A percentile compares a stretch with the other conserved stretches of the same genome.
Evolutionary conservation across 75 land plant species (phyloP).

Genomic region (Cupressus sempervirens): DNA sequence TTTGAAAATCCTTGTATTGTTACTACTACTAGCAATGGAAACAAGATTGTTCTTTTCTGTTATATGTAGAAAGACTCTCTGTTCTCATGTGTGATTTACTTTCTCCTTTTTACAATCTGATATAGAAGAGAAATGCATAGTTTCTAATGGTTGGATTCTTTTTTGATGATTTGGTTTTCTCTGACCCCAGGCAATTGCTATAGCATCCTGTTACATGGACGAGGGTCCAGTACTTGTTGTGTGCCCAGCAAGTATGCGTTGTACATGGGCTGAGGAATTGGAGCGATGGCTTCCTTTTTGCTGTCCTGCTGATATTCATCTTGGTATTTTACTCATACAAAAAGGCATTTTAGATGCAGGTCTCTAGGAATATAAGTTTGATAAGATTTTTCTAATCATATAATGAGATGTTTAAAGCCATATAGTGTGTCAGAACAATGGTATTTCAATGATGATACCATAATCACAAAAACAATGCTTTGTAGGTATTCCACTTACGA

Average conservation of each 20-base stretch:
- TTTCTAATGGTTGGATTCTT: background rate
- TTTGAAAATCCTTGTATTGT: background rate
- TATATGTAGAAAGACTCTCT: background rate
- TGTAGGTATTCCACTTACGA: background rate
- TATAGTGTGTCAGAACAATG: background rate
- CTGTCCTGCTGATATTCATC: constrained; percentile 80
- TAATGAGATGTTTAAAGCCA: background rate
- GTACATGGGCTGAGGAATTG: constrained; percentile 93
- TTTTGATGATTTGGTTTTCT: background rate
- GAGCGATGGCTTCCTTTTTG: constrained; percentile 91
- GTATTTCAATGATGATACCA: background rate
- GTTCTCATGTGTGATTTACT: background rate
- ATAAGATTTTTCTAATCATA: background rate
- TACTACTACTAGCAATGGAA: background rate
- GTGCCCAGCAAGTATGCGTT: constrained; percentile 89
- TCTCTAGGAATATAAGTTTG: background rate
- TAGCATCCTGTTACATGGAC: constrained; percentile 71
- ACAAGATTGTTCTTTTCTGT: background rate
- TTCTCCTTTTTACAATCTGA: background rate
- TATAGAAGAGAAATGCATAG: background rate
- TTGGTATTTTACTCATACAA: constrained; percentile 43
- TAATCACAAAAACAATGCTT: background rate
- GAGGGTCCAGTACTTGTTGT: constrained; percentile 82
- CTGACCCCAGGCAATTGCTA: constrained; percentile 74
- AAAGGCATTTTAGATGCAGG: background rate